phyloP scores from a whole-genome alignment of 1,284 basidiomycete genomes.

The Trametes polyzona region DNA sequence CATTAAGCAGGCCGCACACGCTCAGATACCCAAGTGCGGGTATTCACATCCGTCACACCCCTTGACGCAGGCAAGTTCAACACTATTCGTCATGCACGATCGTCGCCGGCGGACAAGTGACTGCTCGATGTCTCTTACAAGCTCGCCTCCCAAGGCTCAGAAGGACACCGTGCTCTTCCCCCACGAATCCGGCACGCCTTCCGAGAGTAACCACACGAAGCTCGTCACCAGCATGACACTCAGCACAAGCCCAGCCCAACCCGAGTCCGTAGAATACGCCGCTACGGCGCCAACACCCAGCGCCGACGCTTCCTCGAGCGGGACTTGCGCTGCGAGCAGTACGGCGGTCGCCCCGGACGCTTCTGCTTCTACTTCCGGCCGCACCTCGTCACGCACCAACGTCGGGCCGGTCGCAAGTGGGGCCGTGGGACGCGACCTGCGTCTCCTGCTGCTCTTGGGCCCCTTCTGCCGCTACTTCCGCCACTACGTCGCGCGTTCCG shows the following conservation, averaged over 20 bases:
- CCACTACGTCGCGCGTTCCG: slow-evolving; percentile 8
- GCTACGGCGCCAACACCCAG: slow-evolving; percentile 2
- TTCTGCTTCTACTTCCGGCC: background rate
- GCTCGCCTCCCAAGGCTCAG: background rate
- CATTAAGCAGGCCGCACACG: no score
- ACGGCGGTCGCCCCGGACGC: background rate
- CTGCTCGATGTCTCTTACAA: slow-evolving; percentile 5
- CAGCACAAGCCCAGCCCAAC: slow-evolving; percentile 10
- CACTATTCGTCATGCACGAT: slow-evolving; percentile 8
- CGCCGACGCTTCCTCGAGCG: background rate
- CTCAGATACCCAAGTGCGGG: slow-evolving; percentile 15
- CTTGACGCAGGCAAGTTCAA: slow-evolving; percentile 9
- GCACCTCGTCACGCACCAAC: slow-evolving; percentile 5
- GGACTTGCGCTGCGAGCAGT: background rate
- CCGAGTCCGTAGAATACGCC: slow-evolving; percentile 14
- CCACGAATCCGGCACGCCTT: slow-evolving; percentile 14
- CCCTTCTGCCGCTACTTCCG: slow-evolving; percentile 17
- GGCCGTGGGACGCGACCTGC: slow-evolving; percentile 10
- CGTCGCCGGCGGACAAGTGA: slow-evolving; percentile 7
- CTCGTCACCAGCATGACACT: slow-evolving; percentile 14
- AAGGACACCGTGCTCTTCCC: slow-evolving; percentile 12
- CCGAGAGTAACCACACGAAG: slow-evolving; percentile 3
- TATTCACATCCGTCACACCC: slow-evolving; percentile 12
- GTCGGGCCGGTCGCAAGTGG: slow-evolving; percentile 17
- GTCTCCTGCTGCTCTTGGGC: slow-evolving; percentile 4